Evolutionary conservation across 2,329 filamentous ascomycete genomes (phyloP).

Genomic region (Exophiala calicioides): DNA sequence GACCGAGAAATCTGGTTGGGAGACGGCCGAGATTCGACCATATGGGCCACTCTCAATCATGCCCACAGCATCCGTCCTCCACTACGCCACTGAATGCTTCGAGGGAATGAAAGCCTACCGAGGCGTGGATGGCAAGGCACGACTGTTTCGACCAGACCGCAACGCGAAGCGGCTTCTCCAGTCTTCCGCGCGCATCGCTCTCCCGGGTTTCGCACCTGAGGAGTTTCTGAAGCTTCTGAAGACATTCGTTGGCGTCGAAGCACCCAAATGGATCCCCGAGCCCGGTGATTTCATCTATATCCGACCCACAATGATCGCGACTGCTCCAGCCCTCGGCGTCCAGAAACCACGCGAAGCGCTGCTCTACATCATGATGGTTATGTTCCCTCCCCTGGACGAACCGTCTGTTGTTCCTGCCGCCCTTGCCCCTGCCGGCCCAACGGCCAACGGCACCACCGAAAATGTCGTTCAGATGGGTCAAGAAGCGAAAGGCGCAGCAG

Average conservation of each 20-base stretch:
- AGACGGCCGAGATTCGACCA: conserved; percentile 69
- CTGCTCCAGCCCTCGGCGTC: conserved; percentile 76
- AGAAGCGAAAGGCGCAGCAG: conserved; percentile 9
- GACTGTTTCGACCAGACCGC: conserved; percentile 73
- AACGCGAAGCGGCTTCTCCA: conserved; percentile 67
- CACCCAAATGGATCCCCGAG: conserved; percentile 32
- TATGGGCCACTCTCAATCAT: conserved; percentile 77
- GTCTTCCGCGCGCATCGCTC: conserved; percentile 64
- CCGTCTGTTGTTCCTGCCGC: conserved; percentile 7
- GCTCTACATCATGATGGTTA: conserved; percentile 62
- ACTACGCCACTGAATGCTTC: conserved; percentile 91
- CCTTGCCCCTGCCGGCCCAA: background rate
- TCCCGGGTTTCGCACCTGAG: conserved; percentile 70
- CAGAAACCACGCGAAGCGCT: conserved; percentile 78
- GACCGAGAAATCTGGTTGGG: conserved; percentile 68
- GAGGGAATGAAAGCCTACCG: conserved; percentile 78
- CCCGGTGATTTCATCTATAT: conserved; percentile 75
- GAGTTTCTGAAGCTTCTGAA: conserved; percentile 74
- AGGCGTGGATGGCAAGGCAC: conserved; percentile 68
- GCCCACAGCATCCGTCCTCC: conserved; percentile 77
- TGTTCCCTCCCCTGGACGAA: conserved; percentile 38
- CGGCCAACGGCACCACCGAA: background rate
- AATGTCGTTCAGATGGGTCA: conserved; percentile 30
- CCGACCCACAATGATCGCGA: conserved; percentile 83
- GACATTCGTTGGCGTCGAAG: conserved; percentile 51